These are phyloP conservation scores for Colletotrichum higginsianum DNA, from an alignment of 2,329 filamentous ascomycete genomes.

Conservation along the genomic window DNA sequence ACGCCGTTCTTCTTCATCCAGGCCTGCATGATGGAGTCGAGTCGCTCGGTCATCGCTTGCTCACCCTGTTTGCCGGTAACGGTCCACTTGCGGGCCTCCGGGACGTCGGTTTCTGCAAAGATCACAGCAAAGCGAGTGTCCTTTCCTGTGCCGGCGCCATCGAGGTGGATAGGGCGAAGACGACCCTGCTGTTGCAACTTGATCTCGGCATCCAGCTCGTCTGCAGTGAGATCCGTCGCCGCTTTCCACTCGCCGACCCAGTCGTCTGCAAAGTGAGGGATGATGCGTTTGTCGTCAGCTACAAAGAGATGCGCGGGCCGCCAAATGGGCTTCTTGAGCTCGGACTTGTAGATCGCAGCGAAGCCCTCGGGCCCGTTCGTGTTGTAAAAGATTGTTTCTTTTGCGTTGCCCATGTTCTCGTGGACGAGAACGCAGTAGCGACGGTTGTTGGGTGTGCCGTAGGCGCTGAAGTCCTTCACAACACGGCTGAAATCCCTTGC, in stretches of 20 bases:
- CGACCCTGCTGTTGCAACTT: slow-evolving; percentile 13
- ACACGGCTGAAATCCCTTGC: background rate
- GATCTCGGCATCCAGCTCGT: slow-evolving; percentile 31
- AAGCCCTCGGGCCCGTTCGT: slow-evolving; percentile 25
- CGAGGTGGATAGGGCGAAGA: slow-evolving; percentile 37
- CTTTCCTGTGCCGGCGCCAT: background rate
- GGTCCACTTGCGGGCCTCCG: slow-evolving; percentile 33
- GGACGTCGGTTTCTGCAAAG: slow-evolving; percentile 37
- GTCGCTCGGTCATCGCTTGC: slow-evolving; percentile 9
- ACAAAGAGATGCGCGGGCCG: slow-evolving; percentile 35
- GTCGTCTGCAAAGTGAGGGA: slow-evolving; percentile 38
- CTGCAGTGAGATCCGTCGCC: slow-evolving; percentile 16
- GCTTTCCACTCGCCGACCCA: slow-evolving; percentile 40
- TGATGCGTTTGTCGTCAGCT: slow-evolving; percentile 37
- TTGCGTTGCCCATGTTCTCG: slow-evolving; percentile 38
- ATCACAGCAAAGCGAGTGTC: slow-evolving; percentile 36
- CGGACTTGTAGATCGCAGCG: slow-evolving; percentile 7
- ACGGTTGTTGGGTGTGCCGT: slow-evolving; percentile 31
- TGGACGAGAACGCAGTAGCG: slow-evolving; percentile 37
- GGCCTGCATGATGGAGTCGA: slow-evolving; percentile 26
- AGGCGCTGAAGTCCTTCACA: slow-evolving; percentile 38
- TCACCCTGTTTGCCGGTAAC: slow-evolving; percentile 29
- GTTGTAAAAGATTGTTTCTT: slow-evolving; percentile 33
- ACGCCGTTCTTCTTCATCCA: slow-evolving; percentile 42
- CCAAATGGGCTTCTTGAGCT: slow-evolving; percentile 42